Base-by-base conservation (phyloP, 2,329 filamentous ascomycete genomes). In the Triangularia verruculosa region DNA sequence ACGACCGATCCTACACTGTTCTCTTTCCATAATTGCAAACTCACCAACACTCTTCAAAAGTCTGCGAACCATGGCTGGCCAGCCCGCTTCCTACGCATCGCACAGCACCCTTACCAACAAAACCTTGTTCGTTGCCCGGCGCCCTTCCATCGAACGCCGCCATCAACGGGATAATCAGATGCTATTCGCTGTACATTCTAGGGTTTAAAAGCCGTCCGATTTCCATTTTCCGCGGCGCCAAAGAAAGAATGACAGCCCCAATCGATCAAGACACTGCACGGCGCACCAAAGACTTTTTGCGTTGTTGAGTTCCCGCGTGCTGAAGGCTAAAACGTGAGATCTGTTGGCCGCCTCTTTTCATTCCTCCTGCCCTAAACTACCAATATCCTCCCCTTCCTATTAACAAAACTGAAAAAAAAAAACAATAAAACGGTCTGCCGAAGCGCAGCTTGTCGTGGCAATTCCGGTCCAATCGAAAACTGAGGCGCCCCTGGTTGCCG, bases 111-210 rank as follows among this genome's bases (percentile, higher is more conserved):
- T 61, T 66, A 67, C 62, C 65, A 66, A 68, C 66, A 63, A 64
- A n/a, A 63, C 61, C 61, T 64, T 66, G n/a, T n/a, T 64, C 66
- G 63, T 61, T 32, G 61, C 64, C 69, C 68, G 58, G 69, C 51
- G 61, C 68, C 71, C 59, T 34, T 68, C 69, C 68, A 65, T 68
- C 70, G 65, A 68, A 68, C 70, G 71, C 71, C 70, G 65, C 71
- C 75, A 71, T 68, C 69, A 70, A 71, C 68, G 67, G 68, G 70
- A 74, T 73, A 76, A 73, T 75, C 72, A 75, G 70, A 75, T 79
- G 74, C 77, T 77, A 66, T 78, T 78, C 78, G 74, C 67, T 65
- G 70, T 75, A 75, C 77, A 78, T 74, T 78, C 75, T 79, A 78
- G 72, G 72, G 62, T 63, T 62, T 72, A 58, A 72, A 66, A 70